phyloP scores from a whole-genome alignment of 2,329 filamentous ascomycete genomes.

The Didymella keratinophila region DNA sequence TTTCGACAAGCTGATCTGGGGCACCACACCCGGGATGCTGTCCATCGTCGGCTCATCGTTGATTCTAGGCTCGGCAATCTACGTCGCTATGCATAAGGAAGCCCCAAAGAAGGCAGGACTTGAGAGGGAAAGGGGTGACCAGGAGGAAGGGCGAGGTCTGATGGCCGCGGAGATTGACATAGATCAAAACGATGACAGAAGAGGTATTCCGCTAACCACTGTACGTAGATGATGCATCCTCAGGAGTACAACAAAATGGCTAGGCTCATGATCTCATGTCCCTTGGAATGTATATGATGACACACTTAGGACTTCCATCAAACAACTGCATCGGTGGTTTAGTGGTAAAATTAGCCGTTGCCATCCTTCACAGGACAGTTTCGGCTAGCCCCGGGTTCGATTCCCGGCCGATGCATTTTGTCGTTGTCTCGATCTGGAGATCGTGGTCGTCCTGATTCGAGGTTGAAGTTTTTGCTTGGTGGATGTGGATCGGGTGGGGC shows the following conservation, averaged over 20 bases:
- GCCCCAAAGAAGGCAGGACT: constrained; percentile 32
- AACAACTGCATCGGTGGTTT: constrained; percentile 1
- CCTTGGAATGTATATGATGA: too few species aligned
- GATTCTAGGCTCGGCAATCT: constrained; percentile 71
- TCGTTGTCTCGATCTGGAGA: too few species aligned
- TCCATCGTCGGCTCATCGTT: constrained; percentile 69
- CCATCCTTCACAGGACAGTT: neutral
- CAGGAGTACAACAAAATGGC: too few species aligned
- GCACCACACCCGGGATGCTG: constrained; percentile 63
- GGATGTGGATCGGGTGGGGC: too few species aligned
- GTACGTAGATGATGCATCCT: neutral
- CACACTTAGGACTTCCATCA: too few species aligned
- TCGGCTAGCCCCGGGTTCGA: constrained; percentile 2
- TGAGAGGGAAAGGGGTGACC: constrained; percentile 21
- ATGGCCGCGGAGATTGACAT: constrained; percentile 32
- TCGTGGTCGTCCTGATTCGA: too few species aligned
- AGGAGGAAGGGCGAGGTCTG: constrained; percentile 47
- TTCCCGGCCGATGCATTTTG: neutral
- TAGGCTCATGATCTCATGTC: too few species aligned
- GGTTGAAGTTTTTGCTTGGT: too few species aligned
- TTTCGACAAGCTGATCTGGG: constrained; percentile 71
- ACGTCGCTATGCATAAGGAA: constrained; percentile 66
- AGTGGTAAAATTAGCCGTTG: constrained; percentile 11
- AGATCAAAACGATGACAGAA: constrained; percentile 25
- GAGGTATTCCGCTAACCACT: constrained; percentile 5